Evolutionary conservation across 345 rosid genomes (phyloP).

Genomic region (Ceriops decandra): DNA sequence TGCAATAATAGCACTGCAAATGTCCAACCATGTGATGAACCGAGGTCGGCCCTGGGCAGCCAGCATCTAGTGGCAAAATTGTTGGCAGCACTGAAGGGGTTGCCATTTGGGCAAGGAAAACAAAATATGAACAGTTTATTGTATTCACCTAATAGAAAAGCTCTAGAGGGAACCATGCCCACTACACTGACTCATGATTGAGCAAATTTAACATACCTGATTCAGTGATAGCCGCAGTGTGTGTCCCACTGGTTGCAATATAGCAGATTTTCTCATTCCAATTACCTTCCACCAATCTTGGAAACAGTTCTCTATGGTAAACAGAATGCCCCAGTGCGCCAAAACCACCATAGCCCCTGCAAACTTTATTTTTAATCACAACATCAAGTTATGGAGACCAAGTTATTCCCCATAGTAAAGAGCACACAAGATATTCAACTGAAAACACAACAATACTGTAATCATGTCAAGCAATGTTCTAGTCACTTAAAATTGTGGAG

Average conservation of each 20-base stretch:
- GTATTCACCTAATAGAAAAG: too few species aligned
- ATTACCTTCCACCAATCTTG: constrained; percentile 70
- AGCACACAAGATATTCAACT: background rate
- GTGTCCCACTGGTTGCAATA: constrained; percentile 82
- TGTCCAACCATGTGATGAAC: too few species aligned
- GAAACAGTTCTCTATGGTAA: constrained; percentile 75
- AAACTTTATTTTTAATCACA: constrained; percentile 45
- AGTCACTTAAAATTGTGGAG: background rate
- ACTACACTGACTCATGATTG: background rate
- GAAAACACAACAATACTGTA: background rate
- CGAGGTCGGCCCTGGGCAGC: too few species aligned
- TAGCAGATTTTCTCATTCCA: constrained; percentile 51
- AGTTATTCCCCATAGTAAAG: too few species aligned
- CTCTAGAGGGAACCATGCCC: background rate
- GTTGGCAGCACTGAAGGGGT: background rate
- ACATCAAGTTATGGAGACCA: constrained; percentile 12
- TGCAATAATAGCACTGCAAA: too few species aligned
- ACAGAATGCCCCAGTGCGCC: constrained; percentile 94
- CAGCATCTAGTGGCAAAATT: too few species aligned
- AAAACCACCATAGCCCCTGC: constrained; percentile 96
- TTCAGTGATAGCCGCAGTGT: constrained; percentile 77
- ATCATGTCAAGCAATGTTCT: background rate
- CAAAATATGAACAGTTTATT: background rate
- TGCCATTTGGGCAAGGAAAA: background rate
- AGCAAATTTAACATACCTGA: constrained; percentile 45